These are phyloP conservation scores for Monascus purpureus DNA, from an alignment of 495 filamentous ascomycete genomes.

Conservation along the genomic window DNA sequence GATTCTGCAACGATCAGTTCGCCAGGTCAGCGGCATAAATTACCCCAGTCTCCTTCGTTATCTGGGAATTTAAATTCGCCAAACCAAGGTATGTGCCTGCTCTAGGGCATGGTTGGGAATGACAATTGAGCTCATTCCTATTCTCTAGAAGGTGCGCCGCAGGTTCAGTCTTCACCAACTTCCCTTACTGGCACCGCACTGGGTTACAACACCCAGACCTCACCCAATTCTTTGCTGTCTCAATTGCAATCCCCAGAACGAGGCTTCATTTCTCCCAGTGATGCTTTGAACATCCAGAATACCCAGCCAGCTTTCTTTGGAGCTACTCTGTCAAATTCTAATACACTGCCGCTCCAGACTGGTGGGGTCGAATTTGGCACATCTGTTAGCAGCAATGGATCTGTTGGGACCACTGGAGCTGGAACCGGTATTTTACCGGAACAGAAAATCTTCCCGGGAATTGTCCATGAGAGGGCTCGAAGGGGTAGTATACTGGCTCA, in stretches of 20 bases:
- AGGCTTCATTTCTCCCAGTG: neutral
- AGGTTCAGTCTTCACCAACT: neutral
- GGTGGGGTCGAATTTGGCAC: slow-evolving; percentile 7
- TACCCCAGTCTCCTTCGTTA: neutral
- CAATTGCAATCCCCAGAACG: neutral
- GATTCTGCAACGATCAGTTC: neutral
- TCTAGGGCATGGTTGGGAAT: too few species aligned
- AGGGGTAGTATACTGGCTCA: slow-evolving; percentile 25
- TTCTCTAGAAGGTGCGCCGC: neutral
- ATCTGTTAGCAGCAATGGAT: slow-evolving; percentile 4
- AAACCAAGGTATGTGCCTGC: neutral
- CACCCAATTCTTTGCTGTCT: neutral
- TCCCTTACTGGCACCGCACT: neutral
- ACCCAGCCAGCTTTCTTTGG: neutral
- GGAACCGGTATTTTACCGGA: slow-evolving; percentile 40
- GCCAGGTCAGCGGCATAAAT: neutral
- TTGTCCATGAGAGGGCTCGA: slow-evolving; percentile 46
- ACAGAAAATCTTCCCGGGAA: slow-evolving; percentile 58
- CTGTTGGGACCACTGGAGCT: slow-evolving; percentile 15
- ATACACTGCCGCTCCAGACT: slow-evolving; percentile 8
- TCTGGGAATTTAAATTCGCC: neutral
- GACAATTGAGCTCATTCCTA: neutral
- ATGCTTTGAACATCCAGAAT: neutral
- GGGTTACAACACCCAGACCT: neutral
- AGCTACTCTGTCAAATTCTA: neutral